These are phyloP conservation scores for Pisolithus microcarpus DNA, from an alignment of 768 basidiomycete genomes.

Conservation along the genomic window DNA sequence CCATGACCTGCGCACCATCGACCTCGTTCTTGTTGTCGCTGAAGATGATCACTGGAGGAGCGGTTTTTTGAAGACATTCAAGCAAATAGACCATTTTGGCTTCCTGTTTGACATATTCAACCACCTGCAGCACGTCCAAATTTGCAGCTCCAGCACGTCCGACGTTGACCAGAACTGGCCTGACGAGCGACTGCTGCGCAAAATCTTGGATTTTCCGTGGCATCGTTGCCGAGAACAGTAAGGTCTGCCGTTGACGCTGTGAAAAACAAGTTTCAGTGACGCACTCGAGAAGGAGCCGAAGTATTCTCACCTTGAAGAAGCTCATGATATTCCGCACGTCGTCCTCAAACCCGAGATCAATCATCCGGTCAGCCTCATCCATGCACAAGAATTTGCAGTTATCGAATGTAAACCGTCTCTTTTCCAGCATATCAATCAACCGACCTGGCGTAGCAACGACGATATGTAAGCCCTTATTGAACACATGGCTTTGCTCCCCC, in stretches of 20 bases:
- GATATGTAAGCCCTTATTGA: constrained; percentile 89
- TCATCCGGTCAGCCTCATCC: constrained; percentile 99
- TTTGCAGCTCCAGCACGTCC: constrained; percentile 98
- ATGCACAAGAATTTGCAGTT: constrained; percentile 96
- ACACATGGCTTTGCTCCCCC: constrained; percentile 90
- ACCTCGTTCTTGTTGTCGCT: constrained; percentile 99
- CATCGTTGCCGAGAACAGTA: constrained; percentile 99
- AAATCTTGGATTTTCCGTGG: constrained; percentile 98
- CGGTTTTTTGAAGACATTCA: constrained; percentile 96
- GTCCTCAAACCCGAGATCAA: constrained; percentile 97
- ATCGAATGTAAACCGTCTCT: constrained; percentile 85
- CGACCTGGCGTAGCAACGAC: constrained; percentile 96
- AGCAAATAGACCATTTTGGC: constrained; percentile 99
- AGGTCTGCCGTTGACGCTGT: constrained; percentile 91
- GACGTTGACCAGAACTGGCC: constrained; percentile 92
- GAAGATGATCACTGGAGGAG: constrained; percentile 96
- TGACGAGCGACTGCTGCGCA: constrained; percentile 92
- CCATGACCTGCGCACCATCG: constrained; percentile 57
- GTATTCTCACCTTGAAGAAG: constrained; percentile 79
- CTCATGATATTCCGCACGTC: constrained; percentile 99
- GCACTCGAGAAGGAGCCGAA: background rate
- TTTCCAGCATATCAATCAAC: constrained; percentile 96
- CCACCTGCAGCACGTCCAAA: constrained; percentile 90
- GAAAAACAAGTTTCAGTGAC: constrained; percentile 4
- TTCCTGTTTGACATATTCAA: constrained; percentile 99